Base-by-base conservation (phyloP, 2,329 filamentous ascomycete species). In the Pestalotiopsis fici region DNA sequence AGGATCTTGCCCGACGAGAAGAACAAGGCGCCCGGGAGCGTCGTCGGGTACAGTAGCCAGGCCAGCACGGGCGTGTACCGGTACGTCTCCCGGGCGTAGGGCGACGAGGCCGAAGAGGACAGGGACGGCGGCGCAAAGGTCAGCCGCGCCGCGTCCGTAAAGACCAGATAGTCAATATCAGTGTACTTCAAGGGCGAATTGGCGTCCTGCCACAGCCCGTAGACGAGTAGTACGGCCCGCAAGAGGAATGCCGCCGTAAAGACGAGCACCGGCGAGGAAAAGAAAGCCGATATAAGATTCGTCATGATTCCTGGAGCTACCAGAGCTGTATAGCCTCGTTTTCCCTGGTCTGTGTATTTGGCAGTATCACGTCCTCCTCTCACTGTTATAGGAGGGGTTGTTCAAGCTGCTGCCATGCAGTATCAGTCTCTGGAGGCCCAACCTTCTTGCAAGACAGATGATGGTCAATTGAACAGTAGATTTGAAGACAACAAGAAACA, bases 101-200 rank as follows among this genome's bases (percentile, higher is more conserved):
- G 96, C 0, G 93, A 90, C 81, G 25, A 5, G 1, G 31, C 31
- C 0, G 93, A 90, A 81, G 25, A 11, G 1, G 64, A 21, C 1
- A 56, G 9, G 13, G 67, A 21, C 15, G 68, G 11, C 31, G 31
- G 11, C 21, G 66, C 61, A 69, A 78, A 77, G 28, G 76, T 75
- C 79, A 92, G 95, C 71, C 93, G 92, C 2, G 96, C 89, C 28
- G 96, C 96, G 79, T 98, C 95, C 61, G 96, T 98, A 84, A 99
- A 99, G 78, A 99, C 96, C 71, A 94, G 90, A 81, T 99, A 99
- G 85, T 99, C 96, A 74, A 99, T 98, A 81, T 99, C 96, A 64
- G 96, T 99, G 84, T 98, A 99, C 82, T 98, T 98, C 76, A 99
- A 83, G 15, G 95, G 91, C 7, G 94, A 97, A 81, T 95, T 87